Percentiles rank a stretch among this genome's conserved stretches.
Evolutionary conservation across 352 stramenopile genomes (phyloP).

Genomic region (Phytopythium mirpurense): DNA sequence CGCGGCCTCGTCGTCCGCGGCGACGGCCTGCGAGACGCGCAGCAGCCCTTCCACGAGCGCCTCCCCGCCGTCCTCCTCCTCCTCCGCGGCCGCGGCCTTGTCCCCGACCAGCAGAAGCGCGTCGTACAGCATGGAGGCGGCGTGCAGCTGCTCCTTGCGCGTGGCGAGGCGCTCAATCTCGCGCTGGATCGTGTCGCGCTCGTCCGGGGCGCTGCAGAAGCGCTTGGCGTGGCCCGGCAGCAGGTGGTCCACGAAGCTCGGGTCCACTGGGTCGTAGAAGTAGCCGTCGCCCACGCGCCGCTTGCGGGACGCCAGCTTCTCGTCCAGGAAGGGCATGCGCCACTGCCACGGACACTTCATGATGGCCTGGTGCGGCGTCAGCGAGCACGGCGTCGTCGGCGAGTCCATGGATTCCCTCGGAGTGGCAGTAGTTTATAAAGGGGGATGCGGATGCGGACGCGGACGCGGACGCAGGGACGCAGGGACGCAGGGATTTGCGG

Average conservation of each 20-base stretch:
- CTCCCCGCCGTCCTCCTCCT: slow-evolving; percentile 23
- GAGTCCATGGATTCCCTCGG: slow-evolving; percentile 58
- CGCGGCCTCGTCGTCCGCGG: slow-evolving; percentile 49
- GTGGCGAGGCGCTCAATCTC: slow-evolving; percentile 81
- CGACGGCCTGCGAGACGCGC: slow-evolving; percentile 66
- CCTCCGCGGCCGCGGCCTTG: slow-evolving; percentile 12
- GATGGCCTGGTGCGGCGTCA: slow-evolving; percentile 72
- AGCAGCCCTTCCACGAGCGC: slow-evolving; percentile 73
- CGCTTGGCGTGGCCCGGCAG: slow-evolving; percentile 76
- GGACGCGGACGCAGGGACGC: background rate
- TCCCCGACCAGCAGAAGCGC: slow-evolving; percentile 18
- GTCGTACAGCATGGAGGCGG: slow-evolving; percentile 28
- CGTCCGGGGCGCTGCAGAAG: slow-evolving; percentile 74
- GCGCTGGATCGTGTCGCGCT: slow-evolving; percentile 77
- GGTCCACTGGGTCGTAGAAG: slow-evolving; percentile 84
- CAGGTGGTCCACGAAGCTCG: slow-evolving; percentile 80
- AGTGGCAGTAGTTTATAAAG: too few species aligned
- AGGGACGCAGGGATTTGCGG: background rate
- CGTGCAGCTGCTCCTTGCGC: slow-evolving; percentile 50
- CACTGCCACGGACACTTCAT: slow-evolving; percentile 89
- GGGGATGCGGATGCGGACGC: background rate
- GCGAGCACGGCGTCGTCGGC: slow-evolving; percentile 29
- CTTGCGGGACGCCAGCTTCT: slow-evolving; percentile 78
- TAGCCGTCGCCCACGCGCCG: slow-evolving; percentile 77
- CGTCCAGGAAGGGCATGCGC: slow-evolving; percentile 80